These are phyloP conservation scores for Yarrowia deformans DNA, from an alignment of 805 yeast species.

Conservation along the genomic window DNA sequence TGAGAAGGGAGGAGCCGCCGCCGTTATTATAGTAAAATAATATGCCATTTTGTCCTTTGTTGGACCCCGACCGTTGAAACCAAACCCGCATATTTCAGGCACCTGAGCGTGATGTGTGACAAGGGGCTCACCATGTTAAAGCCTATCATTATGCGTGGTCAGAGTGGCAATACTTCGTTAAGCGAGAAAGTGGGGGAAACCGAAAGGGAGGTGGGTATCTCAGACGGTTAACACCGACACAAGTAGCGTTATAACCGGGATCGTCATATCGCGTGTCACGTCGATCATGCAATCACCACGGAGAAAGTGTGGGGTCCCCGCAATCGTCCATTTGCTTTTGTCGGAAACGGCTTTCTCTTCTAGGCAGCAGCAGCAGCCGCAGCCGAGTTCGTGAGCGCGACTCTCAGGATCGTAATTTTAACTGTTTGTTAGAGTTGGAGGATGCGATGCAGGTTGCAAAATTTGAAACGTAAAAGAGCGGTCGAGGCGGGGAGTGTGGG, in stretches of 20 bases:
- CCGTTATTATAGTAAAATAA: slow-evolving; percentile 31
- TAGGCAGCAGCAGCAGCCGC: background rate
- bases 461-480: slow-evolving; percentile 10
- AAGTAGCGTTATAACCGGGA: slow-evolving; percentile 1
- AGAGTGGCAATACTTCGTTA: background rate
- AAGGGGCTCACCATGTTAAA: slow-evolving; percentile 36
- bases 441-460: slow-evolving; percentile 18
- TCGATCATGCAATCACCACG: background rate
- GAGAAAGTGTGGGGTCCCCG: slow-evolving; percentile 13
- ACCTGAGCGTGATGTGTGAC: slow-evolving; percentile 4
- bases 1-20: background rate
- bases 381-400: background rate
- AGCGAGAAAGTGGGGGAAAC: slow-evolving; percentile 18
- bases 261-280: background rate
- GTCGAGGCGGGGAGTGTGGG: background rate
- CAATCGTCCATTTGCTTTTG: background rate
- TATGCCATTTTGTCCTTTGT: background rate
- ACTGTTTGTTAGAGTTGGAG: slow-evolving; percentile 1
- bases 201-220: background rate
- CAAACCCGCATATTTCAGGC: slow-evolving; percentile 2
- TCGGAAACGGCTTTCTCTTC: background rate
- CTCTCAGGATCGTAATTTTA: background rate
- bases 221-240: background rate
- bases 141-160: slow-evolving; percentile 12
- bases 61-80: slow-evolving; percentile 3